These are phyloP conservation scores for Jackrogersella multiformis DNA, from an alignment of 495 filamentous ascomycete genomes.

Conservation along the genomic window DNA sequence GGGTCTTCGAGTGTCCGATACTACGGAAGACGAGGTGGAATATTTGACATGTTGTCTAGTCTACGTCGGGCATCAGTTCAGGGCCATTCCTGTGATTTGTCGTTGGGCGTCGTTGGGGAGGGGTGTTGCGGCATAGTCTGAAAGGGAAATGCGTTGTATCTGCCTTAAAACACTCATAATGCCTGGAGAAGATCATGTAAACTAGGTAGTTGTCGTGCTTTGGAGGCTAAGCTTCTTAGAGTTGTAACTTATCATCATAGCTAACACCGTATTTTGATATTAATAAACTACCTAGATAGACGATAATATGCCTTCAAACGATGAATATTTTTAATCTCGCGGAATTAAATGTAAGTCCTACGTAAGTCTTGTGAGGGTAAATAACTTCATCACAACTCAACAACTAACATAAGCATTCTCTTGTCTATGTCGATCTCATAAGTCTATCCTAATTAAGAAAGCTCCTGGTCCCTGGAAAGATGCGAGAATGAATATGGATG, in stretches of 20 bases:
- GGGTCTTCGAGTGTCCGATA: conserved; percentile 8
- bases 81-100: conserved; percentile 24
- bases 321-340: not conserved
- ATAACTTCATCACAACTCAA: conserved; percentile 2
- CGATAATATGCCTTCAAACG: not conserved
- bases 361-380: not conserved
- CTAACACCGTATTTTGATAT: not conserved
- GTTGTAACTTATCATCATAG: not conserved
- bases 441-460: conserved; percentile 28
- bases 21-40: conserved; percentile 9
- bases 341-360: not conserved
- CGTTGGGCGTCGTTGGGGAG: conserved; percentile 36
- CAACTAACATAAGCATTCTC: conserved; percentile 8
- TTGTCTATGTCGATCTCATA: conserved; percentile 15
- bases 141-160: conserved; percentile 2
- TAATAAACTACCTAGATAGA: not conserved
- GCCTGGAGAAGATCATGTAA: not conserved
- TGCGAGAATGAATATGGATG: conserved; percentile 30
- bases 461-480: conserved; percentile 10
- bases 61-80: conserved; percentile 37
- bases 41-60: conserved; percentile 32
- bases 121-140: conserved; percentile 18
- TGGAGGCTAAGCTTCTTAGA: conserved; percentile 9
- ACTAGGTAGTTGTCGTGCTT: not conserved
- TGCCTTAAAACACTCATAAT: not conserved